Conservation (phyloP, 139 green algal species). For the Trebouxia sp. region DNA sequence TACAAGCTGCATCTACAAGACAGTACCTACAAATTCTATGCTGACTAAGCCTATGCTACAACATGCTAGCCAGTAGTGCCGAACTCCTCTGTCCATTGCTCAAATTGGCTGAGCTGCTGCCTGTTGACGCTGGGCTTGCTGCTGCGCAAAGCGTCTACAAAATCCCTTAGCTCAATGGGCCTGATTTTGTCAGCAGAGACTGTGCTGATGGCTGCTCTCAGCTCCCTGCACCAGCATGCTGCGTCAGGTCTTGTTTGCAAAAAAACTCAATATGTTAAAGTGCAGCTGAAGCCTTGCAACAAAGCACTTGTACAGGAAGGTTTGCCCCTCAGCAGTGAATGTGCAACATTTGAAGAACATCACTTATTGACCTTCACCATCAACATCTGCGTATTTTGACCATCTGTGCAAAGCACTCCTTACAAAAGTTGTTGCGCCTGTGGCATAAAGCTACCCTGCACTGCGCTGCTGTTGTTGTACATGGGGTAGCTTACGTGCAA, state of each 20-base stretch:
- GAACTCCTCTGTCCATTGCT: slow-evolving; percentile 70
- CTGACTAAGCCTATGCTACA: neutral
- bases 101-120: slow-evolving; percentile 56
- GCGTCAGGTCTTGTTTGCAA: neutral
- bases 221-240: slow-evolving; percentile 51
- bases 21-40: neutral
- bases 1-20: too few relatives aligned
- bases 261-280: neutral
- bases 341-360: neutral
- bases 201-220: slow-evolving; percentile 47
- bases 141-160: slow-evolving; percentile 51
- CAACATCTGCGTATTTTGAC: neutral
- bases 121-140: slow-evolving; percentile 61
- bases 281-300: neutral
- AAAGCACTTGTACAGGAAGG: neutral
- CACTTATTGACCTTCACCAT: neutral
- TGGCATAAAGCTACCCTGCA: too few relatives aligned
- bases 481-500: too few relatives aligned
- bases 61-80: slow-evolving; percentile 47
- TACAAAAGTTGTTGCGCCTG: neutral
- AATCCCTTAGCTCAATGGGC: slow-evolving; percentile 53
- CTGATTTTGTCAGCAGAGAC: slow-evolving; percentile 47
- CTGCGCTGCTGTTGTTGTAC: too few relatives aligned
- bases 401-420: neutral
- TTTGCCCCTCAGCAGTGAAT: neutral